Conservation (phyloP, 2,329 filamentous ascomycete species). For the Scedosporium apiospermum region DNA sequence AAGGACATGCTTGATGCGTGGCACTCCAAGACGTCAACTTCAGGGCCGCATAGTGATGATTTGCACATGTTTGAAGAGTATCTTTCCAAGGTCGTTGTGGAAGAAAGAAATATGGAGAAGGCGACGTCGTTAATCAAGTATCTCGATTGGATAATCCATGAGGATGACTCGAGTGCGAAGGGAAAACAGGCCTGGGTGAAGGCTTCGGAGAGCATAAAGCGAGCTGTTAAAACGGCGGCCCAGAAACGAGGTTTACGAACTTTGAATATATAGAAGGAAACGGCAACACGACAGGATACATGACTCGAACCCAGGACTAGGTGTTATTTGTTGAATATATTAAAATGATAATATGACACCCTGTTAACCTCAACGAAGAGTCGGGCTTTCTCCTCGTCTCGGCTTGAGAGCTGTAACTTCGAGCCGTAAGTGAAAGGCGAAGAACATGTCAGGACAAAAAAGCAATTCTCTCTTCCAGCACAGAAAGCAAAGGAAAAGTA, state of each 20-base stretch:
- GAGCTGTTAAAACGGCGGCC: constrained; percentile 45
- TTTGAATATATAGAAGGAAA: constrained; percentile 1
- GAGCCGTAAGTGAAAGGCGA: neutral
- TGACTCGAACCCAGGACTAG: neutral
- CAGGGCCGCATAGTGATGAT: constrained; percentile 72
- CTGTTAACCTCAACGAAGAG: neutral
- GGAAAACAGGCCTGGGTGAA: constrained; percentile 36
- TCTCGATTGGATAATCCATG: constrained; percentile 48
- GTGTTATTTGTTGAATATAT: neutral
- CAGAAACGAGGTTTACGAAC: constrained; percentile 38
- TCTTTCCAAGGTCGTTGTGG: constrained; percentile 57
- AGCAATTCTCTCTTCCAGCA: neutral
- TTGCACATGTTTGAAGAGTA: constrained; percentile 67
- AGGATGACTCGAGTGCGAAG: constrained; percentile 22
- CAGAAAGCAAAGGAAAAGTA: neutral
- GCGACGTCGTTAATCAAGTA: constrained; percentile 61
- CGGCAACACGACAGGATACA: neutral
- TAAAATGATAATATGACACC: neutral
- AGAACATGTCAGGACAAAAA: neutral
- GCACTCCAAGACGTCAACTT: constrained; percentile 58
- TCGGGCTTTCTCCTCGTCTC: neutral
- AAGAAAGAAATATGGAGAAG: constrained; percentile 73
- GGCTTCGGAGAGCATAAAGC: constrained; percentile 34
- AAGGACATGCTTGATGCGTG: constrained; percentile 67
- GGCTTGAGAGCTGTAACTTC: neutral